phyloP scores from a whole-genome alignment of 148 eudicot species.

The Chenopodium suecicum region DNA sequence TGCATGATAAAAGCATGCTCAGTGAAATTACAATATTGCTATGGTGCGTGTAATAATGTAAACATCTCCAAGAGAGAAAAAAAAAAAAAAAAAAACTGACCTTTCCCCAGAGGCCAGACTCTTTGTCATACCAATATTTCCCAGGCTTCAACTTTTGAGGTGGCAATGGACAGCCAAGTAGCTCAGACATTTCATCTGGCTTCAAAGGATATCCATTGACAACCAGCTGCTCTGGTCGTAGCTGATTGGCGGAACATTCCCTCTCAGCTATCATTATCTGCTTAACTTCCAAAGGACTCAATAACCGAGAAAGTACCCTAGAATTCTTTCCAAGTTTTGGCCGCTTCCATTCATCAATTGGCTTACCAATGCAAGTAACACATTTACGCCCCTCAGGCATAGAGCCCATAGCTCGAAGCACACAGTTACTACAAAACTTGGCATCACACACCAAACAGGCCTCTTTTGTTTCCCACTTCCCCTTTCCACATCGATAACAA shows the following conservation, averaged over 20 bases:
- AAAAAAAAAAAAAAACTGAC: slow-evolving; percentile 34
- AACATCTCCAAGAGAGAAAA: not conserved
- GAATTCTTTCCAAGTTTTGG: slow-evolving; percentile 75
- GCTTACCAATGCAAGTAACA: slow-evolving; percentile 87
- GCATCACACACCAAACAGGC: slow-evolving; percentile 83
- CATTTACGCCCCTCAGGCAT: slow-evolving; percentile 99
- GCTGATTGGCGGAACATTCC: slow-evolving; percentile 97
- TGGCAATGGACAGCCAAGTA: slow-evolving; percentile 81
- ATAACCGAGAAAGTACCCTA: slow-evolving; percentile 69
- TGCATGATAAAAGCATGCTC: slow-evolving; percentile 27
- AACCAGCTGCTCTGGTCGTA: slow-evolving; percentile 85
- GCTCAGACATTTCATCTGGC: slow-evolving; percentile 92
- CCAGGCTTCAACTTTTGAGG: slow-evolving; percentile 90
- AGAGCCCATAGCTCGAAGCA: slow-evolving; percentile 97
- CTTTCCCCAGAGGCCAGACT: slow-evolving; percentile 97
- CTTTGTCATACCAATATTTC: slow-evolving; percentile 93
- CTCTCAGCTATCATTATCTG: slow-evolving; percentile 96
- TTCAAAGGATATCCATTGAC: slow-evolving; percentile 82
- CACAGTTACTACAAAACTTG: slow-evolving; percentile 83
- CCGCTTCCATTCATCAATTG: slow-evolving; percentile 81
- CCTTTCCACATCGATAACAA: slow-evolving; percentile 88
- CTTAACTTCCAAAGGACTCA: slow-evolving; percentile 90
- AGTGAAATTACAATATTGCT: slow-evolving; percentile 2
- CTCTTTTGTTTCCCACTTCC: slow-evolving; percentile 94
- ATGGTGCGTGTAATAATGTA: not conserved